Evolutionary conservation across 23 red algal genomes (phyloP).

Genomic region (Gracilaria caudata): DNA sequence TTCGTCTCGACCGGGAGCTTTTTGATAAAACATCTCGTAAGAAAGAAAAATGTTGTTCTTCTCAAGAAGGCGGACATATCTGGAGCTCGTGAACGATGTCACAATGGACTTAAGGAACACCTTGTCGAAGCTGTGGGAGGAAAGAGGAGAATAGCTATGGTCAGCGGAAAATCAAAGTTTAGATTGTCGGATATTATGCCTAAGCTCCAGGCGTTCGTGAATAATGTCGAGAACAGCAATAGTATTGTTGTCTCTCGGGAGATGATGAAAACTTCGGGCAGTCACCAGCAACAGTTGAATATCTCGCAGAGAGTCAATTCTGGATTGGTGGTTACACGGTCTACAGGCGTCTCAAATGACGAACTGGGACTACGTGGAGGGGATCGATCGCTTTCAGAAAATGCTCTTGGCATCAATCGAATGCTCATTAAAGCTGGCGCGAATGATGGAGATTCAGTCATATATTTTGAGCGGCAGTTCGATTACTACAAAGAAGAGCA

Average conservation of each 20-base stretch:
- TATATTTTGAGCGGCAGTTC: constrained; percentile 75
- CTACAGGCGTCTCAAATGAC: constrained; percentile 85
- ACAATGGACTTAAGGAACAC: constrained; percentile 43
- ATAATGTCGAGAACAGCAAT: constrained; percentile 35
- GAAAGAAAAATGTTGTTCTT: constrained; percentile 85
- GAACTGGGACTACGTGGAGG: constrained; percentile 93
- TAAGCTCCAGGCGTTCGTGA: constrained; percentile 54
- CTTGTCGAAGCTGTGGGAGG: constrained; percentile 50
- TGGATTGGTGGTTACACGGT: constrained; percentile 57
- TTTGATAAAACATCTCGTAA: constrained; percentile 74
- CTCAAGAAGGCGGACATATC: constrained; percentile 94
- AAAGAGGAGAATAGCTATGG: constrained; percentile 77
- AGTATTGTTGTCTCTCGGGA: constrained; percentile 39
- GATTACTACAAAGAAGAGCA: constrained; percentile 82
- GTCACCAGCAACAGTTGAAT: constrained; percentile 24
- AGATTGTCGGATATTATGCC: constrained; percentile 73
- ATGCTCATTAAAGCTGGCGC: constrained; percentile 76
- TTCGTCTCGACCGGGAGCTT: constrained; percentile 84
- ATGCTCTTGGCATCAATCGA: constrained; percentile 82
- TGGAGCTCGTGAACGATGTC: constrained; percentile 57
- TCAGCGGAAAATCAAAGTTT: constrained; percentile 78
- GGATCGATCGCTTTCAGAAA: constrained; percentile 95
- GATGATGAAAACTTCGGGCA: constrained; percentile 26
- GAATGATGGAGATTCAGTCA: constrained; percentile 81
- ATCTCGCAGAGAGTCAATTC: constrained; percentile 31